Conservation (phyloP, 2,329 filamentous ascomycete genomes). For the Macrophomina phaseolina region DNA sequence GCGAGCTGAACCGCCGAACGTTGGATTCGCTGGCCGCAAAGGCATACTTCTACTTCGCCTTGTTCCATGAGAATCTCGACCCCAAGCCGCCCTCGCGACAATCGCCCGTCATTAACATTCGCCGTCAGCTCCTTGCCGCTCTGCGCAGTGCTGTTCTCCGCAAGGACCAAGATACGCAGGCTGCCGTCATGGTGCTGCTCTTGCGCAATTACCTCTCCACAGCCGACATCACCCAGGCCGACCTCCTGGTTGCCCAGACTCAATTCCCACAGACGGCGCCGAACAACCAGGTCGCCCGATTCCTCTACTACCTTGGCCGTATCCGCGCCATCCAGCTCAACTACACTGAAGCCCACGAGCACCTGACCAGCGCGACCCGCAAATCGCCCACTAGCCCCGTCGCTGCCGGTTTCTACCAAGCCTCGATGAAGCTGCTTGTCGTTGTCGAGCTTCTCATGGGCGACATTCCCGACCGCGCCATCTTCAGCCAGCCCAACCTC, state of each 20-base stretch:
- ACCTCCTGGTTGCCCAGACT: slow-evolving; percentile 93
- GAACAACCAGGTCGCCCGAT: slow-evolving; percentile 97
- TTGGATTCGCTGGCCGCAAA: slow-evolving; percentile 92
- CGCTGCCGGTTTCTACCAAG: slow-evolving; percentile 93
- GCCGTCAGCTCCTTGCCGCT: slow-evolving; percentile 83
- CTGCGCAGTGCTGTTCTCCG: slow-evolving; percentile 94
- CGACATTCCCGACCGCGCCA: slow-evolving; percentile 92
- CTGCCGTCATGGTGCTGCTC: slow-evolving; percentile 90
- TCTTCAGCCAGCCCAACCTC: slow-evolving; percentile 87
- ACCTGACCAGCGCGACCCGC: slow-evolving; percentile 88
- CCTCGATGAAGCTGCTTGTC: slow-evolving; percentile 92
- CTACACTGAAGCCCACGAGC: slow-evolving; percentile 96
- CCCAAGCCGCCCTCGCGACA: slow-evolving; percentile 88
- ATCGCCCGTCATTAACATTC: slow-evolving; percentile 84
- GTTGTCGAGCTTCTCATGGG: slow-evolving; percentile 98
- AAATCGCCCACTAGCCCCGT: slow-evolving; percentile 91
- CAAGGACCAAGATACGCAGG: slow-evolving; percentile 97
- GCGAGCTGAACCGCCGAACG: slow-evolving; percentile 88
- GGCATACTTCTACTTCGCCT: slow-evolving; percentile 96
- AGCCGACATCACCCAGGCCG: slow-evolving; percentile 95
- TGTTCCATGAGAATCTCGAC: slow-evolving; percentile 90
- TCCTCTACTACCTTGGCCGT: slow-evolving; percentile 95
- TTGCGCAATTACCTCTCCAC: slow-evolving; percentile 96
- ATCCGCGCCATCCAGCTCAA: slow-evolving; percentile 95
- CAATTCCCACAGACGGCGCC: slow-evolving; percentile 92